Evolutionary conservation across 768 basidiomycete genomes (phyloP).

Genomic region (Suillus plorans): DNA sequence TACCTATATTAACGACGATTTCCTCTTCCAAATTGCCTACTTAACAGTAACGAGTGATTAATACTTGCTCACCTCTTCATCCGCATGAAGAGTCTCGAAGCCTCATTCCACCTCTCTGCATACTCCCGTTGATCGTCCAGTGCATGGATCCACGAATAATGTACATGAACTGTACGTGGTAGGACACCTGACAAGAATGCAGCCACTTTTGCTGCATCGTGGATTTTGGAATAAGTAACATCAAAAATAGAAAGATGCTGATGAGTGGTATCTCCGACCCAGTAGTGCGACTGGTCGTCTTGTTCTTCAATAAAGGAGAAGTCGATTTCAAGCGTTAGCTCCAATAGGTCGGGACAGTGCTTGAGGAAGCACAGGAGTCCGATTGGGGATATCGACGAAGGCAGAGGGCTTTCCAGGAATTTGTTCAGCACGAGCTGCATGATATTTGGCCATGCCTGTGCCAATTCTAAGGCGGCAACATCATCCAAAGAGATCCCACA

Average conservation of each 20-base stretch:
- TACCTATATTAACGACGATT: neutral
- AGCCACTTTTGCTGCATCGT: slow-evolving; percentile 17
- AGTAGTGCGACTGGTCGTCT: slow-evolving; percentile 7
- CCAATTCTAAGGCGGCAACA: slow-evolving; percentile 15
- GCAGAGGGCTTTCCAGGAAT: neutral
- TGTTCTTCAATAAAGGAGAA: slow-evolving; percentile 15
- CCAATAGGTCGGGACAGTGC: slow-evolving; percentile 9
- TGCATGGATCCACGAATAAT: slow-evolving; percentile 12
- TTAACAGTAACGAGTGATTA: neutral
- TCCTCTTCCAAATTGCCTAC: neutral
- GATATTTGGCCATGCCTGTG: slow-evolving; percentile 19
- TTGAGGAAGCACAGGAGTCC: slow-evolving; percentile 24
- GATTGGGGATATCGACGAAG: slow-evolving; percentile 11
- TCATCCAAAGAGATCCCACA: slow-evolving; percentile 24
- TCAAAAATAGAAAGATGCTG: slow-evolving; percentile 3
- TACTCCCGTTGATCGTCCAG: slow-evolving; percentile 13
- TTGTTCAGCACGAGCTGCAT: neutral
- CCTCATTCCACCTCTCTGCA: slow-evolving; percentile 22
- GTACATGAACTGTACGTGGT: slow-evolving; percentile 15
- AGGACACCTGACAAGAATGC: slow-evolving; percentile 28
- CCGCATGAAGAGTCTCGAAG: slow-evolving; percentile 21
- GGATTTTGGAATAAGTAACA: slow-evolving; percentile 19
- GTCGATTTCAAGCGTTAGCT: slow-evolving; percentile 22
- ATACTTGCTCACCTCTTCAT: neutral
- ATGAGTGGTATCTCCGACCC: slow-evolving; percentile 1